Conservation (phyloP, 2,329 filamentous ascomycete species). For the Colletotrichum somersetense region DNA sequence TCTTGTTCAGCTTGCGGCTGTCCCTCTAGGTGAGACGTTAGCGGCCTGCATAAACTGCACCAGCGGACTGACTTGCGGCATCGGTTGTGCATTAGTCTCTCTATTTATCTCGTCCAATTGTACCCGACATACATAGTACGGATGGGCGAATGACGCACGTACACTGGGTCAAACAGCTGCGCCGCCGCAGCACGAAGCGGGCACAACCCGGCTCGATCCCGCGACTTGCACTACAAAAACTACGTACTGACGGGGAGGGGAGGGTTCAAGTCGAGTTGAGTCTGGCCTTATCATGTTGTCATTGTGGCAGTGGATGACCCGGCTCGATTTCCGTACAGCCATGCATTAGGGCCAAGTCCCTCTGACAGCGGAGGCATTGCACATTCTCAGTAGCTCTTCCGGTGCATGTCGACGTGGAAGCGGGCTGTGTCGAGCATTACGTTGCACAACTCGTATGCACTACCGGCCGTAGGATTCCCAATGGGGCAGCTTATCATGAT, state of each 20-base stretch:
- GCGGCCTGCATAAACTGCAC: conserved; percentile 39
- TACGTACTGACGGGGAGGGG: background rate
- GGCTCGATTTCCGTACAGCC: conserved; percentile 18
- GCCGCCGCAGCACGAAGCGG: conserved; percentile 40
- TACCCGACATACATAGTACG: conserved; percentile 18
- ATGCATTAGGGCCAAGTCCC: conserved; percentile 22
- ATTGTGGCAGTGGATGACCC: conserved; percentile 25
- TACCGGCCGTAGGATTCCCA: conserved; percentile 33
- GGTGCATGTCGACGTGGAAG: conserved; percentile 29
- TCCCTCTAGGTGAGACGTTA: conserved; percentile 40
- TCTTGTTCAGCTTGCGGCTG: conserved; percentile 22
- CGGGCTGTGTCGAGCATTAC: conserved; percentile 38
- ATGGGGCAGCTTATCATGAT: conserved; percentile 41
- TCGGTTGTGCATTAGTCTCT: conserved; percentile 38
- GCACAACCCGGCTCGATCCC: conserved; percentile 37
- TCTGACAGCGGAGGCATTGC: conserved; percentile 16
- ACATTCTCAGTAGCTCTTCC: conserved; percentile 36
- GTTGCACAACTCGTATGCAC: conserved; percentile 41
- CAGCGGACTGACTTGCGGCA: conserved; percentile 8
- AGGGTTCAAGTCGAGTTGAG: conserved; percentile 22
- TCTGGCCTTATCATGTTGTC: conserved; percentile 36
- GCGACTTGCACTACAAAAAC: conserved; percentile 27
- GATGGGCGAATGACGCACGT: conserved; percentile 22
- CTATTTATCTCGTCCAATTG: conserved; percentile 30
- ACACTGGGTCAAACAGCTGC: conserved; percentile 37